These are phyloP conservation scores for Pyricularia sp. DNA, from an alignment of 2,329 filamentous ascomycete species.

Conservation along the genomic window DNA sequence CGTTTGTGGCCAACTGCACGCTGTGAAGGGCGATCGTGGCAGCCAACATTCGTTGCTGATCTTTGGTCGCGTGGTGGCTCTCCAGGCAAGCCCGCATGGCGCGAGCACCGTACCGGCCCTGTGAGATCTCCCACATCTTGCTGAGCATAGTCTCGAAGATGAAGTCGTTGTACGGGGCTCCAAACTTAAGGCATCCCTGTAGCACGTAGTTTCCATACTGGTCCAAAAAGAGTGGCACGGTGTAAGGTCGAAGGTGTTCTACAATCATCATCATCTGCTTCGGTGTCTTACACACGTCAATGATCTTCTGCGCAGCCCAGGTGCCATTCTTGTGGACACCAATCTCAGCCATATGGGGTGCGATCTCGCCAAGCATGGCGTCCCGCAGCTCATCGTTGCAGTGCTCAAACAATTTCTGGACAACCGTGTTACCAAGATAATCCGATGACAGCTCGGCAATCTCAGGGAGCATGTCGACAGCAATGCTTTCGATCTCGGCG, in stretches of 20 bases:
- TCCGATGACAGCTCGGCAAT: conserved; percentile 92
- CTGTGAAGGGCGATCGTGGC: conserved; percentile 94
- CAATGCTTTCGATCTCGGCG: conserved; percentile 85
- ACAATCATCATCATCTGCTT: conserved; percentile 78
- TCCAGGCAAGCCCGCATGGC: conserved; percentile 96
- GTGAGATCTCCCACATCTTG: conserved; percentile 85
- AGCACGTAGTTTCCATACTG: conserved; percentile 98
- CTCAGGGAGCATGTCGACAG: conserved; percentile 89
- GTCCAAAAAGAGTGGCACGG: conserved; percentile 85
- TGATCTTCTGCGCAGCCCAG: conserved; percentile 99
- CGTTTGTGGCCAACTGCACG: conserved; percentile 90
- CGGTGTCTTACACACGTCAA: conserved; percentile 84
- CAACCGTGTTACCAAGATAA: conserved; percentile 97
- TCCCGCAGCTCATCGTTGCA: conserved; percentile 87
- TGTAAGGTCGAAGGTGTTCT: conserved; percentile 75
- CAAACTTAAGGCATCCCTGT: conserved; percentile 91
- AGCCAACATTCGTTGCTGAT: conserved; percentile 91
- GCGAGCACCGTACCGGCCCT: conserved; percentile 87
- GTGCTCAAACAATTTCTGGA: conserved; percentile 96
- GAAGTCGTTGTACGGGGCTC: conserved; percentile 82
- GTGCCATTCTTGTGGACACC: conserved; percentile 99
- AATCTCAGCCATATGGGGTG: conserved; percentile 89
- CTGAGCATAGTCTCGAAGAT: conserved; percentile 97
- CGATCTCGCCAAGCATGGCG: conserved; percentile 80
- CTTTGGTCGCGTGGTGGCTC: conserved; percentile 88